phyloP scores from a whole-genome alignment of 2,329 filamentous ascomycete genomes.

The Fusarium protoensiforme region DNA sequence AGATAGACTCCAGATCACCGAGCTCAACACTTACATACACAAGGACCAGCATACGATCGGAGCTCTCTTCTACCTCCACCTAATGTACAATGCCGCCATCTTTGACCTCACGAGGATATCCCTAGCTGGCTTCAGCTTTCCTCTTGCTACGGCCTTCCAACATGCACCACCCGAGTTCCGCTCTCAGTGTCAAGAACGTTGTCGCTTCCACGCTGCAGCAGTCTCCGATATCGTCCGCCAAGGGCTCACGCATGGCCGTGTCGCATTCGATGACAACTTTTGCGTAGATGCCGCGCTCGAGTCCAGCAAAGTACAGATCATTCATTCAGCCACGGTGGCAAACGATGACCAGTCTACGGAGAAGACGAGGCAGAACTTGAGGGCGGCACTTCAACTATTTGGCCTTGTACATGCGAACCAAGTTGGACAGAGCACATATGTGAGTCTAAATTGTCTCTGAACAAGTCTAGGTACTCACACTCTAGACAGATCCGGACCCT shows the following conservation, averaged over 20 bases:
- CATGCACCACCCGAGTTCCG: background rate
- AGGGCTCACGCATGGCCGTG: background rate
- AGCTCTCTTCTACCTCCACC: conserved; percentile 5
- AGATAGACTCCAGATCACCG: background rate
- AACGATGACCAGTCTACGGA: background rate
- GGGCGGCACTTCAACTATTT: background rate
- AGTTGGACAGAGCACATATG: background rate
- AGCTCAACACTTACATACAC: conserved; percentile 2
- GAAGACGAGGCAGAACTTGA: background rate
- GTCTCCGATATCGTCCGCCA: background rate
- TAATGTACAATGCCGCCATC: background rate
- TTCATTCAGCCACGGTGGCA: background rate
- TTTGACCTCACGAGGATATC: conserved; percentile 19
- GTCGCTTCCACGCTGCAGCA: background rate
- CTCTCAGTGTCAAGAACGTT: background rate
- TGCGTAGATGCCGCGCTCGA: background rate
- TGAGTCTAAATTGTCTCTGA: background rate
- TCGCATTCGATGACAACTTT: background rate
- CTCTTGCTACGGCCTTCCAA: background rate
- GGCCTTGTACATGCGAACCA: background rate
- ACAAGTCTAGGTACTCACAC: background rate
- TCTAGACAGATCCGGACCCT: background rate
- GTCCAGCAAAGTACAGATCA: background rate
- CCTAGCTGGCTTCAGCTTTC: conserved; percentile 10
- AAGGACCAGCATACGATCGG: background rate